Percentiles rank a stretch among this genome's conserved stretches.
phyloP scores from a whole-genome alignment of 768 basidiomycete species.

The Multifurca ochricompacta region DNA sequence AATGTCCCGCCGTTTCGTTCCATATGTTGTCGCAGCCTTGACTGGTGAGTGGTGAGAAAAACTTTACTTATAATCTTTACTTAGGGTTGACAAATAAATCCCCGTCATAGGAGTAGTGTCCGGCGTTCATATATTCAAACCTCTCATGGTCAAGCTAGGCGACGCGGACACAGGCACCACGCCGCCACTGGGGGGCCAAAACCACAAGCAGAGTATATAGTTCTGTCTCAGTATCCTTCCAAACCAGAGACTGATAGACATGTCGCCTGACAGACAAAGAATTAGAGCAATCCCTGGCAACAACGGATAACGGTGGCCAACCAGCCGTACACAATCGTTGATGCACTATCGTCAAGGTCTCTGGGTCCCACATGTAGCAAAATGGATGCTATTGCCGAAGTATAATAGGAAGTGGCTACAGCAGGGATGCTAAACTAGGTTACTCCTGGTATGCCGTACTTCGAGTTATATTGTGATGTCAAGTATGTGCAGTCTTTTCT shows the following conservation, averaged over 20 bases:
- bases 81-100: background rate
- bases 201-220: background rate
- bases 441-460: background rate
- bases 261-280: background rate
- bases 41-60: slow-evolving; percentile 37
- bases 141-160: background rate
- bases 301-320: background rate
- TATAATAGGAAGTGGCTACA: no score
- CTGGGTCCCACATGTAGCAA: no score
- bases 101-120: slow-evolving; percentile 9
- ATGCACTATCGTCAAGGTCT: no score
- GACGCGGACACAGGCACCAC: background rate
- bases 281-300: background rate
- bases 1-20: slow-evolving; percentile 7
- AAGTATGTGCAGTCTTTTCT: background rate
- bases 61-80: background rate
- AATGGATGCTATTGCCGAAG: no score
- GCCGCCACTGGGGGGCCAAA: background rate
- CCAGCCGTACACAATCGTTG: background rate
- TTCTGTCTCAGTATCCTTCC: background rate
- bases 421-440: background rate
- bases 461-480: no score
- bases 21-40: slow-evolving; percentile 33
- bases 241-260: background rate
- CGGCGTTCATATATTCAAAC: slow-evolving; percentile 15